phyloP scores from a whole-genome alignment of 2,329 filamentous ascomycete species.

The Reticulascus tulasneorum region DNA sequence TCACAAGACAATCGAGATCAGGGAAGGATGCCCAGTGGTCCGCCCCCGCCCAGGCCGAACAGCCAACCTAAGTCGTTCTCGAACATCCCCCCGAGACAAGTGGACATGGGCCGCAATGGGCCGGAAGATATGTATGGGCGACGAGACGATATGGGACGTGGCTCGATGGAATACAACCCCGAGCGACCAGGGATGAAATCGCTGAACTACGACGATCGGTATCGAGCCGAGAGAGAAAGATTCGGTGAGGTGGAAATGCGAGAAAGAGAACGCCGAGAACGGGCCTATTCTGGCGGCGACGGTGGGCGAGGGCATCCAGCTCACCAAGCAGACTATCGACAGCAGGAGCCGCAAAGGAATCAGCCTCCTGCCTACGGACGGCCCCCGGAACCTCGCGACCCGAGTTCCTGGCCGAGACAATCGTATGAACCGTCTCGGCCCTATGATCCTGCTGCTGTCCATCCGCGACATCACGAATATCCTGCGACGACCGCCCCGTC shows the following conservation, averaged over 20 bases:
- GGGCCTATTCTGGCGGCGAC: conserved; percentile 47
- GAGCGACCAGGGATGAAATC: conserved; percentile 44
- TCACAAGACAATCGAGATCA: conserved; percentile 44
- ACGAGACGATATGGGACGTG: conserved; percentile 40
- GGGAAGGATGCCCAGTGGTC: conserved; percentile 24
- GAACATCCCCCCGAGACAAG: conserved; percentile 39
- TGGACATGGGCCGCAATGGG: conserved; percentile 41
- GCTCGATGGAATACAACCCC: conserved; percentile 46
- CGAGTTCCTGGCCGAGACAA: conserved; percentile 27
- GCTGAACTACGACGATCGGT: conserved; percentile 50
- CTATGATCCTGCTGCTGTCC: conserved; percentile 38
- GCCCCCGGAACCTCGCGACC: conserved; percentile 38
- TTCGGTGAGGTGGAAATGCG: conserved; percentile 40
- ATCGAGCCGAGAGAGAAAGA: conserved; percentile 44
- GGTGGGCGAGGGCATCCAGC: conserved; percentile 38
- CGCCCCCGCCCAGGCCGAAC: conserved; percentile 44
- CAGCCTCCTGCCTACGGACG: conserved; percentile 38
- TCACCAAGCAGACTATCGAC: conserved; percentile 42
- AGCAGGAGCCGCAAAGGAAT: conserved; percentile 27
- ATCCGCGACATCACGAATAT: conserved; percentile 45
- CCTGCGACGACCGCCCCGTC: conserved; percentile 37
- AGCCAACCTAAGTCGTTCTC: conserved; percentile 49
- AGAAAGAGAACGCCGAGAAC: conserved; percentile 39
- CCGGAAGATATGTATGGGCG: conserved; percentile 43
- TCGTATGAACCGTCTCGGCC: conserved; percentile 38